Percentiles rank a stretch among this genome's conserved stretches.
phyloP scores from a whole-genome alignment of 768 basidiomycete genomes.

The Hygrocybe punicea region DNA sequence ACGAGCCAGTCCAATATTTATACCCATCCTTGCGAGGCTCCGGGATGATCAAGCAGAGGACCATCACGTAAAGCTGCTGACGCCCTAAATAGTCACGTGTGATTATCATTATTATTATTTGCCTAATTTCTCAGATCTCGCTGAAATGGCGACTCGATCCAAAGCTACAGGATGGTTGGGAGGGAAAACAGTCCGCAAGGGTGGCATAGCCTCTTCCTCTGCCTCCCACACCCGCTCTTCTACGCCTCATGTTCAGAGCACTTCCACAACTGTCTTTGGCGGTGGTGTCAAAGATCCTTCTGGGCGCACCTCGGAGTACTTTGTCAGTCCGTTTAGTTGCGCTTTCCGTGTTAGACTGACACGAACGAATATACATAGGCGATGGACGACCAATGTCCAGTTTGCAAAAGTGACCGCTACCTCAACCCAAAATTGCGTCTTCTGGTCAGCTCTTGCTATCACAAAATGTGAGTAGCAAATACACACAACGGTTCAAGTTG shows the following conservation, averaged over 20 bases:
- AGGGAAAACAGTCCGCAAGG: conserved; percentile 74
- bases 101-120: background rate
- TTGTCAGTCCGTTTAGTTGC: conserved; percentile 45
- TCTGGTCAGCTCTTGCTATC: conserved; percentile 94
- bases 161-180: conserved; percentile 57
- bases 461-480: conserved; percentile 75
- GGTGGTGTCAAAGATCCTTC: conserved; percentile 86
- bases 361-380: conserved; percentile 44
- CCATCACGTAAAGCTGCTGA: too few relatives aligned
- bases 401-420: conserved; percentile 95
- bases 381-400: conserved; percentile 93
- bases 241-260: conserved; percentile 65
- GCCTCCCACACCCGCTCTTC: conserved; percentile 52
- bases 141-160: background rate
- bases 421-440: conserved; percentile 91
- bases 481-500: background rate
- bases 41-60: too few relatives aligned
- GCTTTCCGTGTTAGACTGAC: background rate
- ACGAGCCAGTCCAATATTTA: too few relatives aligned
- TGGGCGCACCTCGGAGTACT: conserved; percentile 77
- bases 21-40: too few relatives aligned
- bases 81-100: too few relatives aligned
- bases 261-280: conserved; percentile 70
- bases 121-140: too few relatives aligned
- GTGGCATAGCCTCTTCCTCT: conserved; percentile 44